Conservation (phyloP, 1,284 basidiomycete species). For the Melampsora americana region DNA sequence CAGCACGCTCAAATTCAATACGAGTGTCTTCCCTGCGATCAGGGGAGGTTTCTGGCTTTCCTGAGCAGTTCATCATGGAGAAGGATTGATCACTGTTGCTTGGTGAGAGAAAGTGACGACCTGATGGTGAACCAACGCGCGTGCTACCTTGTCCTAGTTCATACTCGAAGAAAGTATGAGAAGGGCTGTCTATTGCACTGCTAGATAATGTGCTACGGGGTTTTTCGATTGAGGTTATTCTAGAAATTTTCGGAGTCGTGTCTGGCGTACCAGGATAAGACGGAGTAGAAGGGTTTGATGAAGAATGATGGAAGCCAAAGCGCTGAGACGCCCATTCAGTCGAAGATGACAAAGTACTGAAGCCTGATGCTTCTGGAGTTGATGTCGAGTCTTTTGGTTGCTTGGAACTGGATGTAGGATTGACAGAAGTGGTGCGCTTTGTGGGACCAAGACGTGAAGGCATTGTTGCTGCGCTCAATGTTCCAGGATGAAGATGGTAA, state of each 20-base stretch:
- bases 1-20: neutral
- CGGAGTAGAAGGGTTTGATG: neutral
- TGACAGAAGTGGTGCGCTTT: neutral
- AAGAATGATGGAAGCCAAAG: conserved; percentile 8
- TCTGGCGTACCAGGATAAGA: neutral
- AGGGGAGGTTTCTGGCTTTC: neutral
- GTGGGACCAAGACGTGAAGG: neutral
- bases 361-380: neutral
- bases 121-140: neutral
- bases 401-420: neutral
- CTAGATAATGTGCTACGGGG: neutral
- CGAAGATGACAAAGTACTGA: neutral
- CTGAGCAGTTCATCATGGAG: neutral
- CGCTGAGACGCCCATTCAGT: conserved; percentile 1
- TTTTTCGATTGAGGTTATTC: conserved; percentile 6
- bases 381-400: neutral
- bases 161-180: neutral
- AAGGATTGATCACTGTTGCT: neutral
- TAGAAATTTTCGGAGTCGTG: neutral
- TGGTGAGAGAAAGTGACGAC: neutral
- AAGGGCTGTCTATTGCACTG: neutral
- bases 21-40: neutral
- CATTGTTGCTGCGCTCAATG: neutral
- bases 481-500: neutral
- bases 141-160: neutral